These are phyloP conservation scores for Fusarium pseudoanthophilum DNA, from an alignment of 2,329 filamentous ascomycete genomes.

Conservation along the genomic window DNA sequence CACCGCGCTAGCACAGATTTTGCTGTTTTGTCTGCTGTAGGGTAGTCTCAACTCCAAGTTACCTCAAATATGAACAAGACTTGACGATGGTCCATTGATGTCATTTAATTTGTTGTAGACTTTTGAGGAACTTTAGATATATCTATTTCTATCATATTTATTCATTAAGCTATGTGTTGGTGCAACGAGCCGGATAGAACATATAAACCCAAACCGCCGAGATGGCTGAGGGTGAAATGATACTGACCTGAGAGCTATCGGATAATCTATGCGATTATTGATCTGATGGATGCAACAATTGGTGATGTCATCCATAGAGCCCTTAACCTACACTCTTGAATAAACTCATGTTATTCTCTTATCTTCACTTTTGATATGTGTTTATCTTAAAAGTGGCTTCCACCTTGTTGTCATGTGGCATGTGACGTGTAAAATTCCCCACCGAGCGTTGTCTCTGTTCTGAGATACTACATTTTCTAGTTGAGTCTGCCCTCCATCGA, in stretches of 20 bases:
- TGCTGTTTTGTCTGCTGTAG: not conserved
- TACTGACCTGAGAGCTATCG: no score
- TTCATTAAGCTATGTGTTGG: rapidly evolving
- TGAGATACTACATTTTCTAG: no score
- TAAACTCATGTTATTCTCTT: rapidly evolving
- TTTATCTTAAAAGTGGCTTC: not conserved
- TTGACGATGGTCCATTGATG: not conserved
- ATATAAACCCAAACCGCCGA: rapidly evolving
- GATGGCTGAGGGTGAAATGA: rapidly evolving
- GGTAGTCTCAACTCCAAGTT: not conserved
- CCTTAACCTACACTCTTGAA: not conserved
- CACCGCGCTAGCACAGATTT: not conserved
- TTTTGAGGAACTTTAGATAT: rapidly evolving
- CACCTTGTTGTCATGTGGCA: not conserved
- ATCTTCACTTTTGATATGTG: not conserved
- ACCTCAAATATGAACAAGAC: not conserved
- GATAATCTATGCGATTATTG: rapidly evolving
- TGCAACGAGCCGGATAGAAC: rapidly evolving
- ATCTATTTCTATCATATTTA: rapidly evolving
- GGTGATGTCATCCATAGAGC: no score
- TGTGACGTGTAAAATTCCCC: not conserved
- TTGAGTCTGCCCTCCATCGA: not conserved
- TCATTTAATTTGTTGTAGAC: not conserved
- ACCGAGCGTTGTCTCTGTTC: not conserved
- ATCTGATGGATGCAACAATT: no score